phyloP scores from a whole-genome alignment of 371 early-diverging fungal species.

The Mucor plumbeus region DNA sequence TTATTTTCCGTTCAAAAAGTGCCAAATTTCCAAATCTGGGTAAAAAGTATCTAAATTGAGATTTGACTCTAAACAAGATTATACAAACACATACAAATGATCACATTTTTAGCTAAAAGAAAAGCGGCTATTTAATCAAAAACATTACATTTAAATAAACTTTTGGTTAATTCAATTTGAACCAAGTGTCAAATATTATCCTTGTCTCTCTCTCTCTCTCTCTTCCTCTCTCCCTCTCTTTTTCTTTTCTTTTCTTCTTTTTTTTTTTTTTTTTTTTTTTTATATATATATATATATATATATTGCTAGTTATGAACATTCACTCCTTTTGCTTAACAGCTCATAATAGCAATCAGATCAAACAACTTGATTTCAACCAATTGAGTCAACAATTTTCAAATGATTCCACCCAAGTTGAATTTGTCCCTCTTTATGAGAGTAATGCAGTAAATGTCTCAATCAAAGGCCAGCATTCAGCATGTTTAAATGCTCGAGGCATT shows the following conservation, averaged over 20 bases:
- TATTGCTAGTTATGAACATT: neutral
- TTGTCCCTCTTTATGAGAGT: conserved; percentile 13
- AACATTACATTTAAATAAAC: conserved; percentile 2
- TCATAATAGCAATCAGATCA: neutral
- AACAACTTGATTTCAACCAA: neutral
- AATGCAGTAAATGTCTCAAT: conserved; percentile 15
- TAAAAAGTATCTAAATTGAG: neutral
- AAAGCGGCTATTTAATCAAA: neutral
- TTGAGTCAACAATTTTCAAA: neutral
- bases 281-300: no score
- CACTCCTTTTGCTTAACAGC: conserved; percentile 10
- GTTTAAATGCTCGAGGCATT: conserved; percentile 4
- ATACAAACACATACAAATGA: neutral
- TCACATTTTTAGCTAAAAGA: neutral
- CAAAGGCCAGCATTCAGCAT: conserved; percentile 3
- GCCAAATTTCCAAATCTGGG: neutral
- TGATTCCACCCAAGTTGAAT: neutral
- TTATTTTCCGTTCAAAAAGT: neutral
- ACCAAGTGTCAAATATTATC: conserved; percentile 9
- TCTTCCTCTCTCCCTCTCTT: neutral
- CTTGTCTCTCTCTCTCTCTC: neutral
- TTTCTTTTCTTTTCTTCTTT: neutral
- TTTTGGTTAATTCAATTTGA: conserved; percentile 2
- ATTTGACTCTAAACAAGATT: neutral
- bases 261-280: neutral